A percentile compares a stretch with the other conserved stretches of the same genome.
These are phyloP conservation scores for Blattamonas nauphoetae DNA, from an alignment of 78 protist species.

Conservation along the genomic window DNA sequence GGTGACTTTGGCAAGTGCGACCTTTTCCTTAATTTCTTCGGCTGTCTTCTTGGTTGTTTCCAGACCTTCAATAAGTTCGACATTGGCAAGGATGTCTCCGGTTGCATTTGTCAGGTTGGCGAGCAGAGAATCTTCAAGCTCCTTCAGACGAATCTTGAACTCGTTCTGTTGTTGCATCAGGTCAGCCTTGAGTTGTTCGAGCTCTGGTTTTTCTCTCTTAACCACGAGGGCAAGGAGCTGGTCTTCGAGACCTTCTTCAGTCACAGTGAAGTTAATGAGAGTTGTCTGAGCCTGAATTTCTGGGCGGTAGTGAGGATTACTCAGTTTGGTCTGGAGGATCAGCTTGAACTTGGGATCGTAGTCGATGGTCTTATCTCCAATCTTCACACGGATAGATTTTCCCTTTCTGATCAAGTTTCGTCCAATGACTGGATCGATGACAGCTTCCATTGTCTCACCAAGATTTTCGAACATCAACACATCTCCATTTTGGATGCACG, in stretches of 20 bases:
- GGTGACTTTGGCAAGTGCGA: conserved; percentile 35
- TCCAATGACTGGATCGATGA: conserved; percentile 46
- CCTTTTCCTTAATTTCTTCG: conserved; percentile 46
- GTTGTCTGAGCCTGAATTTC: conserved; percentile 73
- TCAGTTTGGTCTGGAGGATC: conserved; percentile 64
- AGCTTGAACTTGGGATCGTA: conserved; percentile 47
- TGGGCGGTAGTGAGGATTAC: conserved; percentile 78
- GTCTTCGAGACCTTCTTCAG: conserved; percentile 76
- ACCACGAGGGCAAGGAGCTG: conserved; percentile 78
- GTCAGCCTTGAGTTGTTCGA: conserved; percentile 38
- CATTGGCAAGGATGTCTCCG: conserved; percentile 65
- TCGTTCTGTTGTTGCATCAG: conserved; percentile 53
- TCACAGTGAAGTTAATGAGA: conserved; percentile 74
- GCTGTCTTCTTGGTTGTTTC: conserved; percentile 57
- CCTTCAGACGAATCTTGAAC: conserved; percentile 50
- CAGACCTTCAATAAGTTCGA: conserved; percentile 54
- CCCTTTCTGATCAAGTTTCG: not conserved
- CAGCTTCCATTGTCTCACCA: conserved; percentile 47
- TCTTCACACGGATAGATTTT: not conserved
- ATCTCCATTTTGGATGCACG: conserved; percentile 33
- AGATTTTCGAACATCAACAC: conserved; percentile 46
- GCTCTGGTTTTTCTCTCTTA: conserved; percentile 64
- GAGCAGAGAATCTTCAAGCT: conserved; percentile 56
- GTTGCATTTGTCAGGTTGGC: conserved; percentile 38
- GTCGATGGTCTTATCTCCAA: conserved; percentile 55